Evolutionary conservation across 202 grass and related monocot species (phyloP), one percentile per base, ranked within the genome.

Genomic region (Cymbopogon flexuosus): DNA sequence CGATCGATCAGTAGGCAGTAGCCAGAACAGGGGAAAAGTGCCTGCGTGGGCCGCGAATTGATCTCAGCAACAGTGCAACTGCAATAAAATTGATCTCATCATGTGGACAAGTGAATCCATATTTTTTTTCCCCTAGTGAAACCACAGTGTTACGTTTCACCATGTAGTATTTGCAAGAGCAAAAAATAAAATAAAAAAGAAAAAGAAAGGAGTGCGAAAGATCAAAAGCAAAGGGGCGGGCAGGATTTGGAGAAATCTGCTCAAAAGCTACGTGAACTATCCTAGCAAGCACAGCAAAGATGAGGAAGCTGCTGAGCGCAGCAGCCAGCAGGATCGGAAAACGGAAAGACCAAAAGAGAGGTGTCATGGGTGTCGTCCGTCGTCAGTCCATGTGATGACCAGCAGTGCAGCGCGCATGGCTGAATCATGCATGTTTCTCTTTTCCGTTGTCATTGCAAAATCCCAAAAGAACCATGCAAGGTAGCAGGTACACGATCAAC

Each of bases 351-450:
- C 49, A 2, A 52, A 65, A 30, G 4, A 54, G 0, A 13, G 19
- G 54, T 0, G 14, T 15, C 42, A 47, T 15, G 45, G 43, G 18
- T 46, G 40, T n/a, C 16, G 56, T 9, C 6, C 57, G 36, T 3
- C 14, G 29, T 54, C 72, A 59, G 62, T 60, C 40, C 80, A 84
- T 79, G 86, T 88, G 75, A 62, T 43, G 43, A 39, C 61, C 75
- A 74, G 29, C 30, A 10, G 54, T 58, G 54, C 19, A 23, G 51
- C 4, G 14, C 37, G 64, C 70, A 79, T 82, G 41, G 76, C 21
- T 14, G 19, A 14, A 64, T 42, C 47, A 9, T 51, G 18, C 47
- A 37, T 84, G 79, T 12, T 61, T 79, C 22, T 23, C 1, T 39
- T 62, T 43, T 27, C 23, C 72, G 2, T n/a, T 30, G 39, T 37